Base-by-base conservation (phyloP, 1,139 yeast species). In the Saccharomyces hybrid region DNA sequence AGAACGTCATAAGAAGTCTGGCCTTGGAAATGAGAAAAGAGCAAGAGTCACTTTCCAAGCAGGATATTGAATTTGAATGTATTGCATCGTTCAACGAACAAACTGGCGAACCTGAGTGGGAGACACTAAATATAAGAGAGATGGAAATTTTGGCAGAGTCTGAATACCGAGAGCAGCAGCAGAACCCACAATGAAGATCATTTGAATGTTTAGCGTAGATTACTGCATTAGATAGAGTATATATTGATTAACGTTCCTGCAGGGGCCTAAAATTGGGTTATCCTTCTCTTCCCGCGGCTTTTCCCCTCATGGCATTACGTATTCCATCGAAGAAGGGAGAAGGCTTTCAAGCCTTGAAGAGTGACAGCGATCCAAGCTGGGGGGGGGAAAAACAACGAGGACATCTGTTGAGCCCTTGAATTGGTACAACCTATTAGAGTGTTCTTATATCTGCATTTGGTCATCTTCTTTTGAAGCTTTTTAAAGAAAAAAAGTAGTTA, bases 11-110 rank as follows among this genome's bases (percentile, higher is more conserved):
- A 11, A 73, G 88, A 54, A 76, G 80, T 38, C 70, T 91, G 47
- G 87, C 93, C 0, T 83, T 81, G 55, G 96, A 88, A 60, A 68
- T 89, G 38, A 62, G 65, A 44, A 62, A 59, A 28, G 66, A 66
- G 50, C 47, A 67, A 7, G 61, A 60, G 25, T 48, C 47, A 8
- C 34, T 62, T 1, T 46, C 54, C 11, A 60, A 59, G 46, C 60
- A 59, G 16, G 59, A 56, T 16, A 58, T 63, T 41, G 55, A 58
- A 8, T 66, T 64, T 42, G 64, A 65, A 32, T 62, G 68, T 51
- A 48, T 66, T 41, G 56, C 66, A 13, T 68, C 62, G 14, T 41
- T 65, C 27, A 60, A 66, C 50, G 62, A 58, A 28, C 60, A 58
- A 27, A 61, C 62, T 5, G 66, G 64, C 8, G 62, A 64, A 47